Conservation (phyloP, 2,329 filamentous ascomycete genomes). For the Ceratocystis eucalypticola region DNA sequence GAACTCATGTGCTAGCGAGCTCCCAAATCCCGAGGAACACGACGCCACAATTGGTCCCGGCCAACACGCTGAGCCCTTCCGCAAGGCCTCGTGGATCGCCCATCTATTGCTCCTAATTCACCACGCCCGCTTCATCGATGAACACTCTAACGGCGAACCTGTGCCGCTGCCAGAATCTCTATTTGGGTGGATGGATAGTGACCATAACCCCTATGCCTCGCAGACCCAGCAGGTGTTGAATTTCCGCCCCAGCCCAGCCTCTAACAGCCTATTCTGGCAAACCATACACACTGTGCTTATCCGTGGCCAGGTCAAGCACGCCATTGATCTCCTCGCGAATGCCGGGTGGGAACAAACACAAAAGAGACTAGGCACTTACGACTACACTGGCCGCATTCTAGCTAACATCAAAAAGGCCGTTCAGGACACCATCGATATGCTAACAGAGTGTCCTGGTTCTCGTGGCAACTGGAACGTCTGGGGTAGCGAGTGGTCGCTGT, state of each 20-base stretch:
- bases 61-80: constrained; percentile 46
- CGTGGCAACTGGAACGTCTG: constrained; percentile 69
- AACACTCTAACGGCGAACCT: constrained; percentile 29
- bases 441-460: constrained; percentile 60
- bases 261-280: constrained; percentile 73
- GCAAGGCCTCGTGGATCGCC: constrained; percentile 68
- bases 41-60: constrained; percentile 52
- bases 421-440: constrained; percentile 51
- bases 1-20: constrained; percentile 38
- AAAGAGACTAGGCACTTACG: constrained; percentile 49
- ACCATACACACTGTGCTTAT: constrained; percentile 60
- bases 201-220: constrained; percentile 58
- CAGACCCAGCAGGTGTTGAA: constrained; percentile 53
- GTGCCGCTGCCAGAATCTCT: constrained; percentile 61
- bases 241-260: constrained; percentile 57
- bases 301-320: constrained; percentile 57
- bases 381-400: constrained; percentile 64
- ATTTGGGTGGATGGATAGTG: constrained; percentile 66
- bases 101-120: constrained; percentile 66
- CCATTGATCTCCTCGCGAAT: constrained; percentile 53
- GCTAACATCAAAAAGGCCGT: constrained; percentile 63
- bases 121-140: constrained; percentile 42
- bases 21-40: constrained; percentile 39
- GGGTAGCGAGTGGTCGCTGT: constrained; percentile 69
- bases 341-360: constrained; percentile 69